Evolutionary conservation across 2,329 filamentous ascomycete species (phyloP).

Genomic region (Amphichorda felina): DNA sequence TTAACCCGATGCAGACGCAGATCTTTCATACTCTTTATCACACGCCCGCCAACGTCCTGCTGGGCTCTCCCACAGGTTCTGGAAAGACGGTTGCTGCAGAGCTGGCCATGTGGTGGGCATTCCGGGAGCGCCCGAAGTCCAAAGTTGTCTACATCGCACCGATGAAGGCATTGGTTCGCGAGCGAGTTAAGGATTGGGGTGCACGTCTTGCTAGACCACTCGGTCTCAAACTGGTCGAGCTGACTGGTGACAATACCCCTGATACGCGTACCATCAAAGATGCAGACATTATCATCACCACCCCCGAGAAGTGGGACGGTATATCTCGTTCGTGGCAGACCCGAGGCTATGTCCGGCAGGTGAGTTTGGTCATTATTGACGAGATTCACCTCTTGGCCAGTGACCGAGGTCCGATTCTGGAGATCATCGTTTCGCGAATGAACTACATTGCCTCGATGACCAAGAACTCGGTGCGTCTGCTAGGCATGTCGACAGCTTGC

Average conservation of each 20-base stretch:
- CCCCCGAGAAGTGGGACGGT: conserved; percentile 99
- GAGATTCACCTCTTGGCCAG: conserved; percentile 97
- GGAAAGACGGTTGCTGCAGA: conserved; percentile 96
- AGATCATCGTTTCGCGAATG: conserved; percentile 92
- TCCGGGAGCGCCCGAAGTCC: conserved; percentile 83
- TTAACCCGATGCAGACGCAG: conserved; percentile 99
- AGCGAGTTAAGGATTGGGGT: conserved; percentile 93
- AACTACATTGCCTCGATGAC: conserved; percentile 97
- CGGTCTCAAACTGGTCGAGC: conserved; percentile 81
- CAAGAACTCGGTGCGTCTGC: conserved; percentile 73
- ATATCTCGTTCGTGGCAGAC: conserved; percentile 99
- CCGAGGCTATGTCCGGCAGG: conserved; percentile 87
- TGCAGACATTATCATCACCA: conserved; percentile 96
- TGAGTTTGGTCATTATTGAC: conserved; percentile 94
- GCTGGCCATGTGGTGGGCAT: conserved; percentile 99
- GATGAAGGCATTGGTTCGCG: conserved; percentile 96
- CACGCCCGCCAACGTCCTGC: conserved; percentile 78
- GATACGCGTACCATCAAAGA: conserved; percentile 92
- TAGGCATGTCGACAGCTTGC: conserved; percentile 99
- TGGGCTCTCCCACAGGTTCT: conserved; percentile 93
- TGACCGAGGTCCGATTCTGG: conserved; percentile 91
- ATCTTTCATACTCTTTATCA: conserved; percentile 96
- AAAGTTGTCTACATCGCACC: conserved; percentile 99
- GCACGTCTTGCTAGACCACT: conserved; percentile 69
- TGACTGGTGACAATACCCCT: conserved; percentile 95